A percentile compares a stretch with the other conserved stretches of the same genome.
Evolutionary conservation across 305 asterid species (phyloP).

Genomic region (Striga hermonthica): DNA sequence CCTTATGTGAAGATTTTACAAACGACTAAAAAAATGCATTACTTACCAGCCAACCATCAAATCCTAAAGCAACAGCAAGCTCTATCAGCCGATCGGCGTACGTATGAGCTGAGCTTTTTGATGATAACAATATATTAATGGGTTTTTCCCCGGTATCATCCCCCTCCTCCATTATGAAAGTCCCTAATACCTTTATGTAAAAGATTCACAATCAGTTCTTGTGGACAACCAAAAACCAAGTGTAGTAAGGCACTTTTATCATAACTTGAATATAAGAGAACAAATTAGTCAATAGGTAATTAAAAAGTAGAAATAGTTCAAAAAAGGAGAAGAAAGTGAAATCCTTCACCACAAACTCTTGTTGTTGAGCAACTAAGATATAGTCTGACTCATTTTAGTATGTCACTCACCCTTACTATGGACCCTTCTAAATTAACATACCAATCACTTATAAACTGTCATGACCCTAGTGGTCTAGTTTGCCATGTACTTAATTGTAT

Average conservation of each 20-base stretch:
- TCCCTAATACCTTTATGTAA: conserved; percentile 55
- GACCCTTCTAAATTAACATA: no score
- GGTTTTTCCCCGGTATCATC: conserved; percentile 41
- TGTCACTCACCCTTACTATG: no score
- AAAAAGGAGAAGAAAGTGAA: not conserved
- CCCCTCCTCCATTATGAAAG: conserved; percentile 76
- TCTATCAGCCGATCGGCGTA: conserved; percentile 68
- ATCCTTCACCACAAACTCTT: not conserved
- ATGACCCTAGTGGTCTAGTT: no score
- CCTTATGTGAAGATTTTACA: not conserved
- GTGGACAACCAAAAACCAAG: conserved; percentile 9
- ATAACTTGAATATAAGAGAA: no score
- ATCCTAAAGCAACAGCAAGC: conserved; percentile 70
- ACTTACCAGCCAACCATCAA: conserved; percentile 93
- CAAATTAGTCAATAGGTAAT: no score
- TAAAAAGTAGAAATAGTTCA: not conserved
- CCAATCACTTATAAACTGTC: no score
- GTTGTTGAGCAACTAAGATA: not conserved
- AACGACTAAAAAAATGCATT: not conserved
- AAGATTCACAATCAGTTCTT: conserved; percentile 5
- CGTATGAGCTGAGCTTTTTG: conserved; percentile 56
- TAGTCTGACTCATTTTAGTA: no score
- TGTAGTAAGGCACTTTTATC: not conserved
- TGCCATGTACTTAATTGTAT: no score
- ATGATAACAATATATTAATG: conserved; percentile 46